A percentile compares a stretch with the other conserved stretches of the same genome.
Conservation (phyloP, 805 yeast genomes). For the Candida pseudoglaebosa region DNA sequence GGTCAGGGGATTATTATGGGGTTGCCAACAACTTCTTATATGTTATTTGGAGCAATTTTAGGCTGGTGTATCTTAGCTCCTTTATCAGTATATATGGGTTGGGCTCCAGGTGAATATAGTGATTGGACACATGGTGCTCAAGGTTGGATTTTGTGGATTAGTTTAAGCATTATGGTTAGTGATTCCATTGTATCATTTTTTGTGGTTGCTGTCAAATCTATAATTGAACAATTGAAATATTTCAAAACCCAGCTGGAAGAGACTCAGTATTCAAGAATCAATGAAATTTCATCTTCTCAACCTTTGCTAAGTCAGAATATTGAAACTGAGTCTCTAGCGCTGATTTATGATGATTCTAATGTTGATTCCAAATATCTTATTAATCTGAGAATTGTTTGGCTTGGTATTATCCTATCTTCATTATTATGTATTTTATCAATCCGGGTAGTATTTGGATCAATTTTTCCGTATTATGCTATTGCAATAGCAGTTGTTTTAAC, state of each 20-base stretch:
- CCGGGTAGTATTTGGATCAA: conserved; percentile 61
- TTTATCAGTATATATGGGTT: conserved; percentile 57
- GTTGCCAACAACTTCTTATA: conserved; percentile 79
- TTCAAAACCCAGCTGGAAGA: background rate
- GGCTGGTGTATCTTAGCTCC: conserved; percentile 97
- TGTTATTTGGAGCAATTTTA: conserved; percentile 82
- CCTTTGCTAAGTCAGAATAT: background rate
- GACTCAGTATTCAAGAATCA: background rate
- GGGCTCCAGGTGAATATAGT: conserved; percentile 89
- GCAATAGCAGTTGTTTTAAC: conserved; percentile 70
- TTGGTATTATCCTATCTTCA: conserved; percentile 66
- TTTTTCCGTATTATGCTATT: conserved; percentile 69
- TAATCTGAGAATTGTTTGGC: conserved; percentile 41
- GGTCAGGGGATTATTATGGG: conserved; percentile 99
- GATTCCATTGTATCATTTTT: conserved; percentile 81
- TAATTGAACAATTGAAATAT: conserved; percentile 9
- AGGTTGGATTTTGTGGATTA: conserved; percentile 96
- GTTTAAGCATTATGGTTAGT: conserved; percentile 88
- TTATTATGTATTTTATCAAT: conserved; percentile 64
- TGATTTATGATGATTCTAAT: conserved; percentile 11
- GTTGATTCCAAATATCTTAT: conserved; percentile 47
- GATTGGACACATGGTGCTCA: conserved; percentile 94
- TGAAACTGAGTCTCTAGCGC: conserved; percentile 1
- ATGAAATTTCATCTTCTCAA: background rate
- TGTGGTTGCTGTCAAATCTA: conserved; percentile 51